Conservation (phyloP, 805 yeast species). For the Nakazawaea wyomingensis region DNA sequence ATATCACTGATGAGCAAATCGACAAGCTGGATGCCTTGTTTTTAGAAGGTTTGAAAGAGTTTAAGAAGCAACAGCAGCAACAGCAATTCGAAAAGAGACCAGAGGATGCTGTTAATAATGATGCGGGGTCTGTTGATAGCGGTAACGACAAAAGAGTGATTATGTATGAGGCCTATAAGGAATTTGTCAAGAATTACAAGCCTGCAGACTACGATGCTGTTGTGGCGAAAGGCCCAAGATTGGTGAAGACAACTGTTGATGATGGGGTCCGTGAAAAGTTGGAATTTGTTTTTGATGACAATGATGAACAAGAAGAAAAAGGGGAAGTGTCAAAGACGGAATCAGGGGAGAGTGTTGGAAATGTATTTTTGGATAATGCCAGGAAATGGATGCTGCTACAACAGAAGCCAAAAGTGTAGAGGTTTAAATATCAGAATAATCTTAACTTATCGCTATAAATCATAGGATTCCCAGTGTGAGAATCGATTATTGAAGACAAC, state of each 20-base stretch:
- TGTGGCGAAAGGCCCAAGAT: conserved; percentile 46
- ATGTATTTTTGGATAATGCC: conserved; percentile 37
- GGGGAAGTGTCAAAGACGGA: conserved; percentile 10
- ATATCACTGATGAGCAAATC: conserved; percentile 38
- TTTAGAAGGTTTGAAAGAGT: conserved; percentile 43
- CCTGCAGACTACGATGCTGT: conserved; percentile 32
- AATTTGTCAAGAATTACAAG: conserved; percentile 67
- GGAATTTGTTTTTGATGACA: conserved; percentile 57
- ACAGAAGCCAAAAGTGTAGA: no score
- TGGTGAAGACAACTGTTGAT: conserved; percentile 32
- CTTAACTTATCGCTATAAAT: no score
- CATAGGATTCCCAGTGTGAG: no score
- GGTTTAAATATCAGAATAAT: no score
- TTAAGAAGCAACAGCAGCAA: conserved; percentile 30
- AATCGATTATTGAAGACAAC: no score
- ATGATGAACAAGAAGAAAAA: conserved; percentile 31
- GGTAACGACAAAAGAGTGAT: conserved; percentile 38
- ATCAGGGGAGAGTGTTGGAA: conserved; percentile 14
- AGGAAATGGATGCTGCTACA: conserved; percentile 26
- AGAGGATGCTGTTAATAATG: no score
- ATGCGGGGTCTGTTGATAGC: no score
- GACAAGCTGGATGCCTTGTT: conserved; percentile 51
- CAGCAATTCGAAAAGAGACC: no score
- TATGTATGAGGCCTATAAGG: conserved; percentile 55
- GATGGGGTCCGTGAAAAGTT: conserved; percentile 47